Evolutionary conservation across 805 yeast genomes (phyloP).

Genomic region (Starmerella apicola): DNA sequence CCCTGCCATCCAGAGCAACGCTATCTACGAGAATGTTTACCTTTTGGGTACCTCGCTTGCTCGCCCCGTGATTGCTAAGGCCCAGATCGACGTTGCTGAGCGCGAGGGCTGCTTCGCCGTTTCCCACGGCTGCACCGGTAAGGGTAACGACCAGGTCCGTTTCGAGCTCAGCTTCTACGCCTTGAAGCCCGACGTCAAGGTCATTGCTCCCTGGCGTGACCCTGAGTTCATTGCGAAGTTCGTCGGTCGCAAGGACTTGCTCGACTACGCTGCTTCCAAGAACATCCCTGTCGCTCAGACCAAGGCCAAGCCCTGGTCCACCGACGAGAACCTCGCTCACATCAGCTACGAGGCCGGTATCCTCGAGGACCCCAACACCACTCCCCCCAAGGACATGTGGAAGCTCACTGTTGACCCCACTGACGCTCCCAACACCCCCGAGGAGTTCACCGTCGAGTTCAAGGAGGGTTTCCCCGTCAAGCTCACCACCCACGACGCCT

Average conservation of each 20-base stretch:
- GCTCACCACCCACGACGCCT: slow-evolving; percentile 50
- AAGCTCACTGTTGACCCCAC: slow-evolving; percentile 90
- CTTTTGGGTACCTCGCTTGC: slow-evolving; percentile 95
- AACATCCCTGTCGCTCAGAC: slow-evolving; percentile 93
- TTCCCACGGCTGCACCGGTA: slow-evolving; percentile 98
- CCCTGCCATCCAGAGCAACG: slow-evolving; percentile 97
- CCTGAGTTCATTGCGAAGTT: slow-evolving; percentile 89
- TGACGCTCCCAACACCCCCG: slow-evolving; percentile 91
- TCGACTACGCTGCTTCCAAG: slow-evolving; percentile 87
- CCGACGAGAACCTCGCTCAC: slow-evolving; percentile 98
- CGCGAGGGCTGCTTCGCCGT: slow-evolving; percentile 97
- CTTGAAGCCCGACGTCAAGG: slow-evolving; percentile 89
- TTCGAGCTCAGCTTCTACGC: slow-evolving; percentile 96
- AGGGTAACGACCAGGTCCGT: slow-evolving; percentile 99
- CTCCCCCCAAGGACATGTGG: slow-evolving; percentile 99
- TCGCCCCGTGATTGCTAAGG: slow-evolving; percentile 97
- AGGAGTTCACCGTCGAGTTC: slow-evolving; percentile 71
- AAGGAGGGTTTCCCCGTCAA: slow-evolving; percentile 80
- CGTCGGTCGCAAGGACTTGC: slow-evolving; percentile 94
- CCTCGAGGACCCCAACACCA: slow-evolving; percentile 94
- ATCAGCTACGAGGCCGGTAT: slow-evolving; percentile 99
- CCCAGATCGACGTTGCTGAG: slow-evolving; percentile 94
- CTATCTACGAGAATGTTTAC: slow-evolving; percentile 95
- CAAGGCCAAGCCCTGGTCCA: slow-evolving; percentile 98
- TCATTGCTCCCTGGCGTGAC: slow-evolving; percentile 99